Base-by-base conservation (phyloP, 31 red algal species). In the Odonthalia washingtoniensis region DNA sequence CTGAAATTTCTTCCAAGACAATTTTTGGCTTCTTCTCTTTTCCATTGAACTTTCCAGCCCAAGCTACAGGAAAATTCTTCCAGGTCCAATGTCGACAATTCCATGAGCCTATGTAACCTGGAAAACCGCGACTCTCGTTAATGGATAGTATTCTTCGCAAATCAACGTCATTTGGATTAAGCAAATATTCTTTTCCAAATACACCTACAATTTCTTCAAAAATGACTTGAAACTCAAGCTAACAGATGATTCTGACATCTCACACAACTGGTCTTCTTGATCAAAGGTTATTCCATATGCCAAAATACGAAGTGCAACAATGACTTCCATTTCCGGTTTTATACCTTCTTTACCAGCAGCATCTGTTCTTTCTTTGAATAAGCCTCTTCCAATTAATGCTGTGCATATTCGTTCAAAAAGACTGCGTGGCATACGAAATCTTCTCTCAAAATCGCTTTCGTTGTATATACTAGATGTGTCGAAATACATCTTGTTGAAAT, bases 221-320 rank as follows among this genome's bases (percentile, higher is more conserved):
- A n/a, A n/a, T n/a, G n/a, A n/a, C n/a, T n/a, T n/a, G n/a, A n/a
- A n/a, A n/a, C n/a, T n/a, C n/a, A n/a, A n/a, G n/a, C n/a, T n/a
- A n/a, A n/a, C 83, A 34, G 83, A 37, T 35, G 70, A 86, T 75
- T 86, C 83, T 36, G 27, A 43, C 42, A 86, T 86, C 16, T 57
- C 30, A 3, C 74, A 9, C 63, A 76, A 86, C 31, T 86, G 70
- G 35, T 86, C 83, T 1, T 76, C 70, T 24, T 18, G 38, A 41
- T 86, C 70, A 26, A 72, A 68, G 2, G 46, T 53, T 38, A 6
- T 40, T 2, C 83, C 83, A 30, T 86, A 75, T 9, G 67, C 83
- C 3, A 86, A 32, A 1, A 86, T 16, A 2, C 83, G 83, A 5
- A 86, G 28, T 27, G 83, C 83, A 3, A 33, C 68, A 1, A 46